Evolutionary conservation across 192 early-diverging fungal species (phyloP).

Genomic region (Coemansia sp.): DNA sequence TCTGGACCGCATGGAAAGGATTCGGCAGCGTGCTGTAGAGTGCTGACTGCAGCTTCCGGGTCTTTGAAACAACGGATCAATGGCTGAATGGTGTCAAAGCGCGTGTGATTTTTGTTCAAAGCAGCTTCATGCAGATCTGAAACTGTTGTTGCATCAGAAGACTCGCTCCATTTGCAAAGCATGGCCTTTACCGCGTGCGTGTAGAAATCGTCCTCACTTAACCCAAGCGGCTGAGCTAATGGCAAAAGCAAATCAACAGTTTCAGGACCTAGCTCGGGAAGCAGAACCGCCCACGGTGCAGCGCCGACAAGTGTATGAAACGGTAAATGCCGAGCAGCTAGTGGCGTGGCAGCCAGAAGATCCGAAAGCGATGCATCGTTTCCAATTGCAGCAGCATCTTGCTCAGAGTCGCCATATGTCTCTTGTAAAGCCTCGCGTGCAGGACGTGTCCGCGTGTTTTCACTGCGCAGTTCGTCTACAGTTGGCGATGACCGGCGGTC

Average conservation of each 20-base stretch:
- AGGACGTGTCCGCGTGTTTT: conserved; percentile 22
- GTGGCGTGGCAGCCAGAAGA: conserved; percentile 32
- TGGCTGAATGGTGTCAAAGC: conserved; percentile 56
- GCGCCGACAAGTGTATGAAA: conserved; percentile 57
- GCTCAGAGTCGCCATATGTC: neutral
- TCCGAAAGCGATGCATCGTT: conserved; percentile 7
- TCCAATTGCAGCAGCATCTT: neutral
- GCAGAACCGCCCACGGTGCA: conserved; percentile 53
- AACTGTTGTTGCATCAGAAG: neutral
- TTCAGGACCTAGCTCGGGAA: conserved; percentile 54
- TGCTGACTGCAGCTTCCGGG: conserved; percentile 53
- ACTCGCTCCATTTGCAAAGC: conserved; percentile 33
- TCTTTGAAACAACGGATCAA: conserved; percentile 58
- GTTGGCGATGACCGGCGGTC: conserved; percentile 45
- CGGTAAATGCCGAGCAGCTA: conserved; percentile 55
- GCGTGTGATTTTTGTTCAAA: conserved; percentile 26
- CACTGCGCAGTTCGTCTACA: conserved; percentile 52
- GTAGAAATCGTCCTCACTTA: conserved; percentile 64
- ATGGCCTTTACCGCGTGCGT: conserved; percentile 59
- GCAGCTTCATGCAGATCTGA: conserved; percentile 1
- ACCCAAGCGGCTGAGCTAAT: conserved; percentile 54
- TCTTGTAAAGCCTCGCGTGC: conserved; percentile 13
- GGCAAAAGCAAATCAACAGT: conserved; percentile 58
- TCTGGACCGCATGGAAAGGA: conserved; percentile 60
- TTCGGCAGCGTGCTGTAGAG: conserved; percentile 56